phyloP scores from a whole-genome alignment of 2,329 filamentous ascomycete species.

The Beauveria varroae region DNA sequence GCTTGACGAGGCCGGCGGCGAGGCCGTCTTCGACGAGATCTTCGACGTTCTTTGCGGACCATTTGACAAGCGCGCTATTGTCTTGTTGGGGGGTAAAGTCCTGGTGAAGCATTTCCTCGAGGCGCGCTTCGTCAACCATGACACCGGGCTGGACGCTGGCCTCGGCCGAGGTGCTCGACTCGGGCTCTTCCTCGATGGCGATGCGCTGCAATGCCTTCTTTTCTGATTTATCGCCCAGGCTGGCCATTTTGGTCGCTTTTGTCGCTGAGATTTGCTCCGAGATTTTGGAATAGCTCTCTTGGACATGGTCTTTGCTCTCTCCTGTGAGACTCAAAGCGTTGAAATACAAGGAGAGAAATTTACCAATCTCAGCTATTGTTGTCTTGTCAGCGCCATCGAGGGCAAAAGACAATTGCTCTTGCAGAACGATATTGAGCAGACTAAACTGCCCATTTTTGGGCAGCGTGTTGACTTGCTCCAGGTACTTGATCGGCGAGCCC shows the following conservation, averaged over 20 bases:
- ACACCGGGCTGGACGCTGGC: not conserved
- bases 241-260: constrained; percentile 16
- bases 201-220: constrained; percentile 14
- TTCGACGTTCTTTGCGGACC: constrained; percentile 70
- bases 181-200: constrained; percentile 4
- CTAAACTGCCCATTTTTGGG: constrained; percentile 32
- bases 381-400: constrained; percentile 41
- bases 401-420: constrained; percentile 72
- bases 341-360: constrained; percentile 53
- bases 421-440: constrained; percentile 59
- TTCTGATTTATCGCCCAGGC: constrained; percentile 16
- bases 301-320: constrained; percentile 28
- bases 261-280: constrained; percentile 22
- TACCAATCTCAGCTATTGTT: constrained; percentile 38
- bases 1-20: constrained; percentile 60
- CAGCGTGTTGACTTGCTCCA: constrained; percentile 56
- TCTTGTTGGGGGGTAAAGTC: constrained; percentile 41
- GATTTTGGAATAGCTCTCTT: constrained; percentile 24
- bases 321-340: constrained; percentile 44
- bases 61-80: constrained; percentile 48
- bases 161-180: not conserved
- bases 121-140: constrained; percentile 30
- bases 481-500: constrained; percentile 72
- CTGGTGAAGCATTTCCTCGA: constrained; percentile 45
- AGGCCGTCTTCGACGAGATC: constrained; percentile 74